Evolutionary conservation across 1,284 basidiomycete species (phyloP).

Genomic region (Austroboletus novae-zelandiae): DNA sequence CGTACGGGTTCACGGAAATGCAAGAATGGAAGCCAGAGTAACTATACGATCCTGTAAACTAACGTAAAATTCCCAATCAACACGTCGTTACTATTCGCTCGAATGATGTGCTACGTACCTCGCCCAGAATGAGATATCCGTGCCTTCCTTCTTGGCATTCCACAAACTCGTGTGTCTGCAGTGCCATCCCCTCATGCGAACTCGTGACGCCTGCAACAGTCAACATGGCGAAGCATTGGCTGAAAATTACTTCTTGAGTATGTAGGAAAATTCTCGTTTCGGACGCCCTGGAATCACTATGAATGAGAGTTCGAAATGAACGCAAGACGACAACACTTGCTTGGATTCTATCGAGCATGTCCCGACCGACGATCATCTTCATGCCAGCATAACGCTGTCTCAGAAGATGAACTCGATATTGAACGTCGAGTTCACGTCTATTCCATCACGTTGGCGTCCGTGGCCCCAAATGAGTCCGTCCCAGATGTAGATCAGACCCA

Average conservation of each 20-base stretch:
- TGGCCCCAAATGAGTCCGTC: neutral
- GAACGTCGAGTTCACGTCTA: constrained; percentile 73
- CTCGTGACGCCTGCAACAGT: constrained; percentile 84
- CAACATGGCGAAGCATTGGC: constrained; percentile 80
- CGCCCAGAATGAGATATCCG: constrained; percentile 74
- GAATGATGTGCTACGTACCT: constrained; percentile 43
- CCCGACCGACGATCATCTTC: constrained; percentile 83
- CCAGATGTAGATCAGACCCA: constrained; percentile 32
- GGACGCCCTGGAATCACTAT: constrained; percentile 51
- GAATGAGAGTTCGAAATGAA: neutral
- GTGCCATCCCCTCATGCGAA: constrained; percentile 85
- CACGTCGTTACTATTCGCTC: neutral
- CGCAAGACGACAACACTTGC: constrained; percentile 24
- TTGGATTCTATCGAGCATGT: constrained; percentile 86
- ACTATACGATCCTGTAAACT: constrained; percentile 86
- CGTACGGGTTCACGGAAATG: constrained; percentile 84
- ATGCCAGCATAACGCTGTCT: constrained; percentile 79
- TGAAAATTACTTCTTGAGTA: constrained; percentile 84
- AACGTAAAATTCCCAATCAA: constrained; percentile 6
- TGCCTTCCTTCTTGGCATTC: constrained; percentile 73
- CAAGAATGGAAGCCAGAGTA: constrained; percentile 85
- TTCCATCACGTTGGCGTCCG: constrained; percentile 11
- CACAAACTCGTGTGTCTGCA: constrained; percentile 78
- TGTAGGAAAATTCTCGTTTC: constrained; percentile 87
- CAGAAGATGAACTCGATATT: constrained; percentile 77